Evolutionary conservation across 2,329 filamentous ascomycete species (phyloP), one percentile per base, ranked within the genome.

Genomic region (Sclerotinia nivalis): DNA sequence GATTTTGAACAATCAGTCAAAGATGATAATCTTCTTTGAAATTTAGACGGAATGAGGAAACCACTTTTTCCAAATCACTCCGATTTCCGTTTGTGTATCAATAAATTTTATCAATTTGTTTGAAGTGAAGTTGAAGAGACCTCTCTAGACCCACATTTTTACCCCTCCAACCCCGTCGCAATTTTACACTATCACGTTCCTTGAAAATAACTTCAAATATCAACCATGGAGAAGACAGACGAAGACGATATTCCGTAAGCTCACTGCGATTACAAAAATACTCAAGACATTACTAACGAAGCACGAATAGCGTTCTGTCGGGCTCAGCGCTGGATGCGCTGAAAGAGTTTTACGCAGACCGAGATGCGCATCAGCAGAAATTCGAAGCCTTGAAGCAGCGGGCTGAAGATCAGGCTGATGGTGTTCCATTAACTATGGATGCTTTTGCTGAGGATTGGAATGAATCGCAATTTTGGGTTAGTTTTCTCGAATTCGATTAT

Each of bases 391-490:
- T 95, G 66, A 89, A 89, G 79, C 81, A 82, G 15, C 82, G 84
- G 49, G 87, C 88, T 1, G 89, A 91, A 76, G 81, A 85, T 60
- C 83, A 85, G 20, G 83, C 84, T 71, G 55, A 69, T 64, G 50
- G 66, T n/a, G 66, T 67, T 37, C 66, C 70, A 62, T 80, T 87
- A 47, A 85, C 81, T 54, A 95, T 95, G 87, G 87, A 91, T 43
- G 82, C 86, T 1, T 96, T 95, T 76, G 84, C 84, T 1, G 92
- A 95, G 80, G 90, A 95, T 79, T 96, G 92, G 92, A 92, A 94
- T 77, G 87, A 90, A 76, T 91, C 87, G 72, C 92, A 95, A 80
- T 96, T 96, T 77, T 96, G 92, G 92, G 89, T 92, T 83, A 52
- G 83, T 77, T 40, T 20, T 37, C 31, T 52, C 28, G 28, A 15